These are phyloP conservation scores for Podospora appendiculata DNA, from an alignment of 495 filamentous ascomycete species.

Conservation along the genomic window DNA sequence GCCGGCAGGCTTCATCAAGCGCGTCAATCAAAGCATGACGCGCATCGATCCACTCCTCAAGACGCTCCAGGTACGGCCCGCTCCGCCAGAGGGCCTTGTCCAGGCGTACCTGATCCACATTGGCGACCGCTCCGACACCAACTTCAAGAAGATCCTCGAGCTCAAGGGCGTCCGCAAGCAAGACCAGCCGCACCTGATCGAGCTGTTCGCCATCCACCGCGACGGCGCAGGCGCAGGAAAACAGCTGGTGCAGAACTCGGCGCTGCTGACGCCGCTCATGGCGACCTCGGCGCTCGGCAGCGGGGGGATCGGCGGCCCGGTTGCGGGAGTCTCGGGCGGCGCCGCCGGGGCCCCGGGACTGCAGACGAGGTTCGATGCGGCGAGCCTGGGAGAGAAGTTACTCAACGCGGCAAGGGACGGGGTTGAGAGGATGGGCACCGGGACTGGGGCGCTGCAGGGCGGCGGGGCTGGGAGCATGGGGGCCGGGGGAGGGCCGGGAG, in stretches of 20 bases:
- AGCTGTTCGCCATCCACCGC: constrained; percentile 80
- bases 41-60: constrained; percentile 91
- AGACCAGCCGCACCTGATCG: constrained; percentile 76
- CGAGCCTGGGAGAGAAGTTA: constrained; percentile 62
- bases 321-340: constrained; percentile 10
- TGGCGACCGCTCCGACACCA: constrained; percentile 79
- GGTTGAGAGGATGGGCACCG: constrained; percentile 75
- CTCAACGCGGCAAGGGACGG: constrained; percentile 85
- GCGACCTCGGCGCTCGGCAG: constrained; percentile 18
- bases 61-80: constrained; percentile 88
- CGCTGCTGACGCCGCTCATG: constrained; percentile 55
- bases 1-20: constrained; percentile 69
- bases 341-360: constrained; percentile 35
- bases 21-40: constrained; percentile 74
- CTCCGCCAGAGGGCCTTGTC: constrained; percentile 85
- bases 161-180: constrained; percentile 78
- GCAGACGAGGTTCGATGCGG: constrained; percentile 68
- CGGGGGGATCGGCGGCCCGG: constrained; percentile 21
- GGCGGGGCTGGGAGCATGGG: constrained; percentile 29
- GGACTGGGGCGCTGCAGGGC: constrained; percentile 37
- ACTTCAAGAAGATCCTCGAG: constrained; percentile 95
- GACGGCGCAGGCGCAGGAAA: constrained; percentile 51
- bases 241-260: constrained; percentile 49
- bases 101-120: constrained; percentile 97
- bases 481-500: constrained; percentile 60